A percentile compares a stretch with the other conserved stretches of the same genome.
phyloP scores from a whole-genome alignment of 1,284 basidiomycete species.

The Schizopora paradoxa region DNA sequence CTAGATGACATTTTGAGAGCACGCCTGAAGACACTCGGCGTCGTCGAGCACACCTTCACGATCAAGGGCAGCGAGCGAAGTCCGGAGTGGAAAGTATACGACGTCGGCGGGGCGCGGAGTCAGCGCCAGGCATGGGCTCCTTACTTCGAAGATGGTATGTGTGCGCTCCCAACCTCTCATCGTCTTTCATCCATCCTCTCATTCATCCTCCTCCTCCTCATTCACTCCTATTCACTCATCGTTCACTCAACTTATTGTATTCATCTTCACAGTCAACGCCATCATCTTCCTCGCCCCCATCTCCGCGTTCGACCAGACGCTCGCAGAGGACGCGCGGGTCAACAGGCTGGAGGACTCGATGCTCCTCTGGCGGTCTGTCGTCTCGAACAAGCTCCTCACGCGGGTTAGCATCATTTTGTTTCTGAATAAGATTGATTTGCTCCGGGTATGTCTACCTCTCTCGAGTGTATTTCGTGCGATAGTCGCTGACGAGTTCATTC shows the following conservation, averaged over 20 bases:
- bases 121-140: constrained; percentile 79
- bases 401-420: constrained; percentile 72
- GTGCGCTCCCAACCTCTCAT: no score
- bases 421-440: constrained; percentile 72
- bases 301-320: constrained; percentile 76
- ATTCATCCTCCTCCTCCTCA: not conserved
- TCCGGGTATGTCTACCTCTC: constrained; percentile 40
- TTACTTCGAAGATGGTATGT: constrained; percentile 73
- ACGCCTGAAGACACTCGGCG: constrained; percentile 68
- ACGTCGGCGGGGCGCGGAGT: constrained; percentile 72
- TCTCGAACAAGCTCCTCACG: constrained; percentile 61
- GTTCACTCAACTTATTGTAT: constrained; percentile 1
- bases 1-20: constrained; percentile 72
- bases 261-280: constrained; percentile 53
- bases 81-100: constrained; percentile 72
- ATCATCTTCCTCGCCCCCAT: constrained; percentile 82
- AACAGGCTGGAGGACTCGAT: constrained; percentile 76
- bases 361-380: constrained; percentile 60
- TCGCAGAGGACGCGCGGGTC: constrained; percentile 65
- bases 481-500: not conserved
- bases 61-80: constrained; percentile 52
- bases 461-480: no score
- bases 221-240: not conserved
- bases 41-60: constrained; percentile 71
- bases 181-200: not conserved